A percentile compares a stretch with the other conserved stretches of the same genome.
phyloP scores from a whole-genome alignment of 2,329 filamentous ascomycete genomes.

The Penicillium sp. region DNA sequence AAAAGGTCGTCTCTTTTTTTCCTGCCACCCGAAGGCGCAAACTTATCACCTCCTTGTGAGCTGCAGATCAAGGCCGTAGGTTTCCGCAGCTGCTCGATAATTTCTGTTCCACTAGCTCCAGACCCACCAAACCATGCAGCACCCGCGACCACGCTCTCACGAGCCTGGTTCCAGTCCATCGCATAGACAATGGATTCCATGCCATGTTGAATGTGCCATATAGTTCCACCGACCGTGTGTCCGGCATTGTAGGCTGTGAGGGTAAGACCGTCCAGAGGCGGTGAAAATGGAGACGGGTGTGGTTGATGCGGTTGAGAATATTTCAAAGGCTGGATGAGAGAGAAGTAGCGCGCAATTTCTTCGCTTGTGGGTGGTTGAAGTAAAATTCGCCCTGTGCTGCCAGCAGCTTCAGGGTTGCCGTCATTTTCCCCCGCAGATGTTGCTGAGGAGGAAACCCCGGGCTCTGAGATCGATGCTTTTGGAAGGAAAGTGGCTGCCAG shows the following conservation, averaged over 20 bases:
- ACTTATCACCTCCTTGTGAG: conserved; percentile 68
- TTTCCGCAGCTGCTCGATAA: conserved; percentile 87
- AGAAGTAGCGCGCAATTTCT: conserved; percentile 89
- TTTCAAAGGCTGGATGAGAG: conserved; percentile 82
- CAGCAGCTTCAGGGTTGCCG: conserved; percentile 28
- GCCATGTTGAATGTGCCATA: conserved; percentile 97
- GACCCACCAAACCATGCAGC: conserved; percentile 88
- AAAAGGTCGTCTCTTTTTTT: conserved; percentile 80
- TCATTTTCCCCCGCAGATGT: conserved; percentile 27
- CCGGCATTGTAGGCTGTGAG: conserved; percentile 96
- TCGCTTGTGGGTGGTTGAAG: conserved; percentile 69
- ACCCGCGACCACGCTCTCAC: conserved; percentile 88
- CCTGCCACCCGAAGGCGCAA: conserved; percentile 64
- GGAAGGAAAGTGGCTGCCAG: conserved; percentile 81
- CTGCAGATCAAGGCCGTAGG: conserved; percentile 93
- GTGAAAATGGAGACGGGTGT: conserved; percentile 76
- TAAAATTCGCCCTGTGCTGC: conserved; percentile 44
- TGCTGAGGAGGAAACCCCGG: conserved; percentile 44
- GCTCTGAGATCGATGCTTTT: conserved; percentile 58
- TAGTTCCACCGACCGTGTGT: conserved; percentile 90
- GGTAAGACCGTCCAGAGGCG: conserved; percentile 81
- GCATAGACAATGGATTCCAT: conserved; percentile 96
- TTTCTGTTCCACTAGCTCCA: conserved; percentile 73
- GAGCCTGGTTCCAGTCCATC: conserved; percentile 96
- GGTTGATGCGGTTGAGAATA: conserved; percentile 96